Evolutionary conservation across 495 filamentous ascomycete genomes (phyloP).

Genomic region (Thermothielavioides terrestris): DNA sequence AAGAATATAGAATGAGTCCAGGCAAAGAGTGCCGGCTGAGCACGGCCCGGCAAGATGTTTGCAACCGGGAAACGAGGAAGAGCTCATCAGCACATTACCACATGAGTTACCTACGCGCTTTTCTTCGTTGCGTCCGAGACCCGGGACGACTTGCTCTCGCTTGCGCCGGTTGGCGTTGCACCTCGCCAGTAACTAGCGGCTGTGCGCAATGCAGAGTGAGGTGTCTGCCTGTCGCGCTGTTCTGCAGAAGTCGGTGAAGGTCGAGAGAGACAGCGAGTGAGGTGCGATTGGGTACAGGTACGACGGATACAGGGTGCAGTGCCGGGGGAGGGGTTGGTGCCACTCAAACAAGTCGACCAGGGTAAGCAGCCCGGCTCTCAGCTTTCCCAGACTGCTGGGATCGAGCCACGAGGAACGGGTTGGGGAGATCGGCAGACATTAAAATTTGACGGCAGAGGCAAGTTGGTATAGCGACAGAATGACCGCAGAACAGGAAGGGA

Average conservation of each 20-base stretch:
- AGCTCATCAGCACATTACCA: no score
- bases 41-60: no score
- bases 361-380: not conserved
- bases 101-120: not conserved
- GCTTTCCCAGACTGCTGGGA: not conserved
- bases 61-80: no score
- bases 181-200: no score
- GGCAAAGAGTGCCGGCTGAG: no score
- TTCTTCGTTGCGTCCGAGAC: not conserved
- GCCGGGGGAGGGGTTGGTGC: not conserved
- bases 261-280: not conserved
- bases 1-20: no score
- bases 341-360: not conserved
- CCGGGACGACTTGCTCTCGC: no score
- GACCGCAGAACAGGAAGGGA: no score
- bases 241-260: conserved; percentile 23
- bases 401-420: not conserved
- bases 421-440: no score
- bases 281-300: not conserved
- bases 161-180: no score
- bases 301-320: not conserved
- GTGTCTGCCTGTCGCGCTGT: conserved; percentile 11
- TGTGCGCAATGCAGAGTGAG: conserved; percentile 19
- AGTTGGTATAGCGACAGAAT: no score
- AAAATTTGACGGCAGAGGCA: no score